Base-by-base conservation (phyloP, 345 rosid species). In the Jatropha curcas region DNA sequence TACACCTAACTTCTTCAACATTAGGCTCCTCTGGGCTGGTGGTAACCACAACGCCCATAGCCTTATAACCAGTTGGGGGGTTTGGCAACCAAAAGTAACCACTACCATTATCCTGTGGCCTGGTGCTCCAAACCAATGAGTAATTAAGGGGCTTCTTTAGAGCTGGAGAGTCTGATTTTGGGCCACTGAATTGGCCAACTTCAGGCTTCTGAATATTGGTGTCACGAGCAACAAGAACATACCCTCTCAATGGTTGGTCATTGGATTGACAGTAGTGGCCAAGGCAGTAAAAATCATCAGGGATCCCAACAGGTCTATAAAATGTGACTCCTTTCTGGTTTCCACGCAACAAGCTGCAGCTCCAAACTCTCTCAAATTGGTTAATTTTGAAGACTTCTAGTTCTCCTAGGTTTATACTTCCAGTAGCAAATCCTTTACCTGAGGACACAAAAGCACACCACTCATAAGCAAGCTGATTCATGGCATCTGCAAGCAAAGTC, bases 61-160 rank as follows among this genome's bases (percentile, higher is more conserved):
- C 88, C 86, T 74, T 89, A 70, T 94, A 94, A 71, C 98, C 98
- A 45, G 41, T 52, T 0, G 96, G 97, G 22, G 98, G 87, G 68
- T 86, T 92, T 22, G 98, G 96, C 60, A 81, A 79, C 98, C 98
- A 94, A 68, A 94, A 94, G 76, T 86, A 94, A 53, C 86, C 86
- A 51, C 78, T 8, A 7, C 82, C 86, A 52, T 84, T 60, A 16
- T 73, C 63, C 34, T 75, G 72, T 24, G 89, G 72, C 65, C 85
- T 87, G 4, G 75, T 59, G 68, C 76, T 77, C 94, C 92, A 86
- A 58, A 92, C 60, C 72, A 83, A 73, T 7, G 90, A 76, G 76
- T 85, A 94, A 71, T 80, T 72, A 57, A 85, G 78, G 11, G 98
- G 97, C 80, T 81, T 83, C 56, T 64, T 78, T 68, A 94, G 73